These are phyloP conservation scores for Plasmodium sp. DNA, from an alignment of 169 alveolate species.

Conservation along the genomic window DNA sequence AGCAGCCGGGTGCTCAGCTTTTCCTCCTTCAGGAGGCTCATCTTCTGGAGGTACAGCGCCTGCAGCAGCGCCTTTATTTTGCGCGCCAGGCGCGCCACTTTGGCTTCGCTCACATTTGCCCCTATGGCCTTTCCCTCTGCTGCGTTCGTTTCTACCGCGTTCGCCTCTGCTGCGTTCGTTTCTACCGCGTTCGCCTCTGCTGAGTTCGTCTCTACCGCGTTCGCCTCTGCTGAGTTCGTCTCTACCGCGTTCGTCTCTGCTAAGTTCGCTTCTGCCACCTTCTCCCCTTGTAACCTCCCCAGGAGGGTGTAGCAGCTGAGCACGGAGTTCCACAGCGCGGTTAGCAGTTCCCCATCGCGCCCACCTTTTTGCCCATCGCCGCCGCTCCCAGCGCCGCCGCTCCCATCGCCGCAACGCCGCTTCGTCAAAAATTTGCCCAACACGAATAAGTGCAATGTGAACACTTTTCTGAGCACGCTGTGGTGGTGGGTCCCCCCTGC, in stretches of 20 bases:
- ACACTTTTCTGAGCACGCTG: background rate
- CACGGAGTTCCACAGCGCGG: constrained; percentile 23
- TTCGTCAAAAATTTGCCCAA: constrained; percentile 29
- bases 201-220: too few species aligned
- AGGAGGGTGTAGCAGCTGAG: constrained; percentile 32
- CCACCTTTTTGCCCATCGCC: background rate
- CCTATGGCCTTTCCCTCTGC: background rate
- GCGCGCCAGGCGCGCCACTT: constrained; percentile 5
- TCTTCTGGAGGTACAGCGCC: constrained; percentile 25
- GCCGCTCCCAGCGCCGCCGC: background rate
- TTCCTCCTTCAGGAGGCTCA: constrained; percentile 33
- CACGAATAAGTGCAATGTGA: constrained; percentile 28
- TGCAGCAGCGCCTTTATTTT: constrained; percentile 12
- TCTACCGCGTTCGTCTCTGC: background rate
- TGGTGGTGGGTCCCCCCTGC: background rate
- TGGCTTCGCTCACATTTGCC: background rate
- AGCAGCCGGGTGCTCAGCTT: constrained; percentile 39
- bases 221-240: too few species aligned
- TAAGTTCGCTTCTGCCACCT: background rate
- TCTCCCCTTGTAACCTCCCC: constrained; percentile 11
- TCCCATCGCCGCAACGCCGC: background rate
- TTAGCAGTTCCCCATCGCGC: background rate
- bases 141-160: background rate
- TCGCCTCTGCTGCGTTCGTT: too few species aligned
- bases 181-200: too few species aligned